Evolutionary conservation across 2,329 filamentous ascomycete genomes (phyloP).

Genomic region (Cladosporium sp.): DNA sequence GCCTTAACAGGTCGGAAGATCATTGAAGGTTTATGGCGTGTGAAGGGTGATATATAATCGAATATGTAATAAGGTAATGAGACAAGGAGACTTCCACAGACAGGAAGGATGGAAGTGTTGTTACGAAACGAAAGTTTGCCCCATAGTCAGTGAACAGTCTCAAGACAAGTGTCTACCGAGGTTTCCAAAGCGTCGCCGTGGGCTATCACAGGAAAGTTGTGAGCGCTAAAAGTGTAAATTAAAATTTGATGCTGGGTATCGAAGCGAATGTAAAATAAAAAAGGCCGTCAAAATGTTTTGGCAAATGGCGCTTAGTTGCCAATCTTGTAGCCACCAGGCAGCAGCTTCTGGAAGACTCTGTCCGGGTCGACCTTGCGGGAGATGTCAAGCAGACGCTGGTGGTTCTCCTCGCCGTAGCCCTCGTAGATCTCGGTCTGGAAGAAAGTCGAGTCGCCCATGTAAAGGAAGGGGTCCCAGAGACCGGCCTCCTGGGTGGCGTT

Average conservation of each 20-base stretch:
- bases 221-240: not conserved
- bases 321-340: conserved; percentile 23
- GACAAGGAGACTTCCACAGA: too few relatives aligned
- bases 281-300: too few relatives aligned
- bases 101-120: not conserved
- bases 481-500: conserved; percentile 10
- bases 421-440: conserved; percentile 19
- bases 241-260: not conserved
- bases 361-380: conserved; percentile 19
- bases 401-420: conserved; percentile 20
- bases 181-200: too few relatives aligned
- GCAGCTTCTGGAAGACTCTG: conserved; percentile 20
- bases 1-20: too few relatives aligned
- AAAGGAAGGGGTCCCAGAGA: conserved; percentile 7
- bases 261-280: too few relatives aligned
- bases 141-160: too few relatives aligned
- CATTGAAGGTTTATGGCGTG: too few relatives aligned
- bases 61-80: too few relatives aligned
- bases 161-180: too few relatives aligned
- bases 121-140: too few relatives aligned
- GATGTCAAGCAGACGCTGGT: conserved; percentile 16
- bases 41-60: too few relatives aligned
- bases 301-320: conserved; percentile 5
- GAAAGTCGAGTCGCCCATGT: conserved; percentile 19
- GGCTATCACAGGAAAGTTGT: too few relatives aligned